phyloP scores from a whole-genome alignment of 2,329 filamentous ascomycete genomes.

The Fusarium chlamydosporum region DNA sequence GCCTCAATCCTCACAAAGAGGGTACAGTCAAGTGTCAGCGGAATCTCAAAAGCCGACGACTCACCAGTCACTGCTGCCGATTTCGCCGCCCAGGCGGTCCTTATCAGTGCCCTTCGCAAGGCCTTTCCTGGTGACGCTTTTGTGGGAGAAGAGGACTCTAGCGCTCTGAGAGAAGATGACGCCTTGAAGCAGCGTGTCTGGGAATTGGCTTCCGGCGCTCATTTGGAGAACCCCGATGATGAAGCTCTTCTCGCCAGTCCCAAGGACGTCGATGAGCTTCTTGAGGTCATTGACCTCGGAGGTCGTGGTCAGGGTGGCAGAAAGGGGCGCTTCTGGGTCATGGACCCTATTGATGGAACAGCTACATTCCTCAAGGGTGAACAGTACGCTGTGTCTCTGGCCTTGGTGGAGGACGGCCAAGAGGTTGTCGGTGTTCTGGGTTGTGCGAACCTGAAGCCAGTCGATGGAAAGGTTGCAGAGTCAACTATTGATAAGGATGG shows the following conservation, averaged over 20 bases:
- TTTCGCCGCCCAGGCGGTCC: constrained; percentile 73
- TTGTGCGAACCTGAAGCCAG: constrained; percentile 69
- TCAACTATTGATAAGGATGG: constrained; percentile 52
- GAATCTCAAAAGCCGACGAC: constrained; percentile 69
- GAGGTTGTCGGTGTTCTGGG: constrained; percentile 72
- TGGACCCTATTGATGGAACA: constrained; percentile 76
- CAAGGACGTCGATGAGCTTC: constrained; percentile 66
- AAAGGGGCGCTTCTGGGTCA: constrained; percentile 68
- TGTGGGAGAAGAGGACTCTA: constrained; percentile 72
- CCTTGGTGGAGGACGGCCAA: constrained; percentile 68
- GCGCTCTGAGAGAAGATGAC: constrained; percentile 64
- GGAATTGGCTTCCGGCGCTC: constrained; percentile 61
- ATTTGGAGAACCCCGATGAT: constrained; percentile 24
- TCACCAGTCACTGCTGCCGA: constrained; percentile 75
- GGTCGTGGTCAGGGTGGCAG: constrained; percentile 57
- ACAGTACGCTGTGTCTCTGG: constrained; percentile 74
- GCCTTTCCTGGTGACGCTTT: constrained; percentile 70
- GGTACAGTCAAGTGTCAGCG: constrained; percentile 60
- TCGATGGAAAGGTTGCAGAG: constrained; percentile 56
- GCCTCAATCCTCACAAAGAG: constrained; percentile 70
- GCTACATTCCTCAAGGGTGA: constrained; percentile 71
- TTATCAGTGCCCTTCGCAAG: constrained; percentile 69
- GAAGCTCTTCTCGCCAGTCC: constrained; percentile 56
- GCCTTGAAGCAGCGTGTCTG: constrained; percentile 67
- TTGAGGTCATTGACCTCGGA: constrained; percentile 73